A percentile compares a stretch with the other conserved stretches of the same genome.
Conservation (phyloP, 176 grass and related monocot genomes). For the Aegilops bicornis region DNA sequence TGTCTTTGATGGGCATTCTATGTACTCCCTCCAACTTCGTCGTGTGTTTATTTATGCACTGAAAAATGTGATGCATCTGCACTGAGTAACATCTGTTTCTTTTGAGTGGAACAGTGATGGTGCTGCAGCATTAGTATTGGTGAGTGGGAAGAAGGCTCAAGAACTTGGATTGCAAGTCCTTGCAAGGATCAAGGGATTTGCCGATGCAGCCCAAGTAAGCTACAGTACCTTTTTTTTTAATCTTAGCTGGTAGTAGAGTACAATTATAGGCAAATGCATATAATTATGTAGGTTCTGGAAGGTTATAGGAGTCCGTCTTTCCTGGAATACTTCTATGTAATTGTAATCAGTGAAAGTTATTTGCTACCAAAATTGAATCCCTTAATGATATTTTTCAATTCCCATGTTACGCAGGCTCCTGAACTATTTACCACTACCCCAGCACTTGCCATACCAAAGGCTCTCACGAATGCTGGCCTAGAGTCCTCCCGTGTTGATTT, state of each 20-base stretch:
- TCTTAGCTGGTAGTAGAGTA: neutral
- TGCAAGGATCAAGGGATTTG: conserved; percentile 80
- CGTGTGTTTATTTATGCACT: neutral
- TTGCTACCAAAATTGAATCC: neutral
- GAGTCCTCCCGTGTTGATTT: conserved; percentile 83
- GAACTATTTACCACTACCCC: conserved; percentile 92
- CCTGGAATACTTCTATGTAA: neutral
- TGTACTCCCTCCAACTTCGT: neutral
- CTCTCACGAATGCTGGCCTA: conserved; percentile 64
- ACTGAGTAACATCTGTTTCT: neutral
- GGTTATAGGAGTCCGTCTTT: neutral
- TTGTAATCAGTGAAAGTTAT: neutral
- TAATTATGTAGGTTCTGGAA: neutral
- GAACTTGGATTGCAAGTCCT: conserved; percentile 79
- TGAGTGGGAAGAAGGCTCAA: conserved; percentile 81
- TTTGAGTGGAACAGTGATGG: conserved; percentile 61
- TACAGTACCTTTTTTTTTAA: neutral
- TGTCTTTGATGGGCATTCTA: neutral
- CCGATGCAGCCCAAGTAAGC: conserved; percentile 88
- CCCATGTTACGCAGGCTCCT: conserved; percentile 55
- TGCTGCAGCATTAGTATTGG: conserved; percentile 76
- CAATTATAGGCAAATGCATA: neutral
- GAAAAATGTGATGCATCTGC: neutral
- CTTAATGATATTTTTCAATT: neutral
- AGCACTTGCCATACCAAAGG: conserved; percentile 91